Evolutionary conservation across 768 basidiomycete species (phyloP).

Genomic region (Phaffia tasmanica): DNA sequence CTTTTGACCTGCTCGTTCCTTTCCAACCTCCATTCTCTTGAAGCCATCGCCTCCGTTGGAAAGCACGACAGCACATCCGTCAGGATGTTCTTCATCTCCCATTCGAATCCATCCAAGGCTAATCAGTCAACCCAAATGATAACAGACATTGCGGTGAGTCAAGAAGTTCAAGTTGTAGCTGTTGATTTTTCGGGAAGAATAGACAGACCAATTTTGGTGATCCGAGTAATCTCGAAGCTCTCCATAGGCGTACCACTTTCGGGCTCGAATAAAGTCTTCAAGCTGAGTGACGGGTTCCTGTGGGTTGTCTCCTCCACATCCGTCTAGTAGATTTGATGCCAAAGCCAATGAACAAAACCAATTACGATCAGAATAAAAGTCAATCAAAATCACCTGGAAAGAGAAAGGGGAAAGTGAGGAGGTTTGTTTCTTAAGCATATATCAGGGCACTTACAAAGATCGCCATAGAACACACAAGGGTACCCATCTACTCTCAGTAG

Average conservation of each 20-base stretch:
- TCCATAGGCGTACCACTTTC: conserved; percentile 36
- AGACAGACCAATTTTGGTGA: conserved; percentile 28
- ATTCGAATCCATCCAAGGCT: conserved; percentile 41
- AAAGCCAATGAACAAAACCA: too few species aligned
- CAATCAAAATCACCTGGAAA: too few species aligned
- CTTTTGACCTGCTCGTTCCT: conserved; percentile 42
- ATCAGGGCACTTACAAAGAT: conserved; percentile 29
- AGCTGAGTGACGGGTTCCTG: conserved; percentile 39
- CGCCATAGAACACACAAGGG: conserved; percentile 40
- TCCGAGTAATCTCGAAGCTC: conserved; percentile 38
- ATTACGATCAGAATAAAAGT: too few species aligned
- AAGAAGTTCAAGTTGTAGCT: neutral
- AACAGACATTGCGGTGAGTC: neutral
- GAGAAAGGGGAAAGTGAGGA: too few species aligned
- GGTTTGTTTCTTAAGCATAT: too few species aligned
- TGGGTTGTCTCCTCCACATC: conserved; percentile 39
- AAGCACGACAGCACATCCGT: conserved; percentile 38
- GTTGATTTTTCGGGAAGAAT: neutral
- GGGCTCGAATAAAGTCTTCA: conserved; percentile 36
- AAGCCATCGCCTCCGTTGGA: conserved; percentile 30
- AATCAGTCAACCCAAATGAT: conserved; percentile 32
- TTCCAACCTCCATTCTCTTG: conserved; percentile 39
- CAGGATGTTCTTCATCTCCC: conserved; percentile 38
- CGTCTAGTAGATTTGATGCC: conserved; percentile 27
- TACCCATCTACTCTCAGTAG: conserved; percentile 41